A percentile compares a stretch with the other conserved stretches of the same genome.
Evolutionary conservation across 345 rosid species (phyloP).

Genomic region (Murraya paniculata): DNA sequence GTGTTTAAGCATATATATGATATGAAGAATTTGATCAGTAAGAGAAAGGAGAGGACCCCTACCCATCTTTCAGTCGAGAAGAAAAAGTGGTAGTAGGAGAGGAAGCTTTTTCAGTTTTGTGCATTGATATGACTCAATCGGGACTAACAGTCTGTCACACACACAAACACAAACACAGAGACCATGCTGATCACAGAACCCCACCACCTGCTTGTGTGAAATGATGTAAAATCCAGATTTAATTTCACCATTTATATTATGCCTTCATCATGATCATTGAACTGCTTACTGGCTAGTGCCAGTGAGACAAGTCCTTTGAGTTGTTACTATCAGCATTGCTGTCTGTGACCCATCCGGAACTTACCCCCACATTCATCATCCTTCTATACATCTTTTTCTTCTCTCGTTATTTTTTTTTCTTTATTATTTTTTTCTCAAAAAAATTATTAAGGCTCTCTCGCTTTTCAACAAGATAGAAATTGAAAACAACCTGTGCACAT

Average conservation of each 20-base stretch:
- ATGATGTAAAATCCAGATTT: not conserved
- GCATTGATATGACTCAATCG: constrained; percentile 1
- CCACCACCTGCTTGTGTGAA: constrained; percentile 1
- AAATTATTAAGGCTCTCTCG: not conserved
- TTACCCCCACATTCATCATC: not conserved
- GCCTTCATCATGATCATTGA: constrained; percentile 16
- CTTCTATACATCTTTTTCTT: not conserved
- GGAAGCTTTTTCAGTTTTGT: constrained; percentile 1
- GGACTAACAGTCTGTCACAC: constrained; percentile 3
- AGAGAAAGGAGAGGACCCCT: not conserved
- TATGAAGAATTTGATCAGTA: not conserved
- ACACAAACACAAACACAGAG: not conserved
- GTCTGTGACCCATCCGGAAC: constrained; percentile 19
- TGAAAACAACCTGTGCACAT: not conserved
- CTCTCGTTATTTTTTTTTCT: not conserved
- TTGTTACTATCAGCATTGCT: constrained; percentile 28
- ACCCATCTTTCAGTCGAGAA: not conserved
- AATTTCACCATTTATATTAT: not conserved
- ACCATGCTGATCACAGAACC: not conserved
- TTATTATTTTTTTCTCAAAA: not conserved
- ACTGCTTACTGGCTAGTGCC: constrained; percentile 6
- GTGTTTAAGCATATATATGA: not conserved
- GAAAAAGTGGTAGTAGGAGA: not conserved
- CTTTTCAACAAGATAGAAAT: not conserved
- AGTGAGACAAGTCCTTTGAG: constrained; percentile 4